Conservation (phyloP, 106 monocot species). For the Vanilla planifolia region DNA sequence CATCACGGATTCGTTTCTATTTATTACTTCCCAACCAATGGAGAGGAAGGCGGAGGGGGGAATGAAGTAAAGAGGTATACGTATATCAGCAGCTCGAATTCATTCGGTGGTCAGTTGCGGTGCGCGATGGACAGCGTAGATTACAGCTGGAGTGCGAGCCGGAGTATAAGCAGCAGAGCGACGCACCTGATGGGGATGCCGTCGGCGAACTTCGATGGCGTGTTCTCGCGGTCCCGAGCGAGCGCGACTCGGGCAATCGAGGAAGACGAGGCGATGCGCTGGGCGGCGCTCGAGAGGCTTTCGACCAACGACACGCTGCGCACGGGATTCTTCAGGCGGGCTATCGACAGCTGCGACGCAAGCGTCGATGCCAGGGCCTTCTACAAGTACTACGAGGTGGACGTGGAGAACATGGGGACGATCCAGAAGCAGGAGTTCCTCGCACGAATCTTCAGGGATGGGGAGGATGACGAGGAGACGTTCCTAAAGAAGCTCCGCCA, state of each 20-base stretch:
- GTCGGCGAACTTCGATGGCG: slow-evolving; percentile 13
- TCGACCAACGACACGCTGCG: slow-evolving; percentile 51
- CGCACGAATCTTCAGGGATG: slow-evolving; percentile 45
- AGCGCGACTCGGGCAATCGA: slow-evolving; percentile 24
- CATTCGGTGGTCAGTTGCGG: too few species aligned
- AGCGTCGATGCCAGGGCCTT: neutral
- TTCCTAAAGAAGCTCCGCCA: slow-evolving; percentile 52
- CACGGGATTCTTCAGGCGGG: slow-evolving; percentile 32
- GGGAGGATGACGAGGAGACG: slow-evolving; percentile 60
- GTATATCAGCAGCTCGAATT: too few species aligned
- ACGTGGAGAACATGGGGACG: slow-evolving; percentile 41
- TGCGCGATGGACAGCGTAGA: slow-evolving; percentile 22
- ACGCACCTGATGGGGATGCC: slow-evolving; percentile 21
- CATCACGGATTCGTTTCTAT: too few species aligned
- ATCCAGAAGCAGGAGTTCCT: slow-evolving; percentile 64
- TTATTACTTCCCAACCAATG: too few species aligned
- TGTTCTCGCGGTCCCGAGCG: slow-evolving; percentile 18
- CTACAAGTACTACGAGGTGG: slow-evolving; percentile 43
- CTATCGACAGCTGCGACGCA: slow-evolving; percentile 4
- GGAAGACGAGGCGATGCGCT: slow-evolving; percentile 54
- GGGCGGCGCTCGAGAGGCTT: slow-evolving; percentile 69
- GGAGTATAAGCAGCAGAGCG: slow-evolving; percentile 30
- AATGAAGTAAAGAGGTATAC: too few species aligned
- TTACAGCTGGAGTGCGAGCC: slow-evolving; percentile 26
- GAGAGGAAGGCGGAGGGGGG: too few species aligned